Evolutionary conservation across 257 asterid species (phyloP).

Genomic region (Fraxinus anomala): DNA sequence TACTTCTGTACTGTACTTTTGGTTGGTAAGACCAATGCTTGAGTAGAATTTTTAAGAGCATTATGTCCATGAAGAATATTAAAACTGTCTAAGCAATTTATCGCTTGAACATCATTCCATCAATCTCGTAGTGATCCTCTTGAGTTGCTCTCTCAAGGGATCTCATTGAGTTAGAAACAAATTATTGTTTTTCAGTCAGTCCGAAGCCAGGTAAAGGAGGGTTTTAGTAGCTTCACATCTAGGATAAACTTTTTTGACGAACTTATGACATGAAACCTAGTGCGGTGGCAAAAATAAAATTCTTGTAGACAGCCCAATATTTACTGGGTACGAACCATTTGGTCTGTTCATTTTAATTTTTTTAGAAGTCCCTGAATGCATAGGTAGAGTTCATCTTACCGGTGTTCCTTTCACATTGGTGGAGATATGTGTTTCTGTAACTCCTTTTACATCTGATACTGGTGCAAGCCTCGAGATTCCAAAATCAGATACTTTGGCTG

Average conservation of each 20-base stretch:
- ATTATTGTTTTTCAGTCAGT: background rate
- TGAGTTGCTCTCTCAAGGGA: background rate
- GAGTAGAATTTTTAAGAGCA: background rate
- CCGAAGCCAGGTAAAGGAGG: background rate
- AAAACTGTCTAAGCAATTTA: background rate
- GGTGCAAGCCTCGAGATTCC: conserved; percentile 94
- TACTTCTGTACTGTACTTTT: too few species aligned
- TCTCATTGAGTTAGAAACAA: background rate
- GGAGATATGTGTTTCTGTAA: conserved; percentile 54
- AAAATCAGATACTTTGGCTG: conserved; percentile 88
- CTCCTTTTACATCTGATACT: conserved; percentile 55
- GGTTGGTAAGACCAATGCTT: background rate
- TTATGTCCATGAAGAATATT: background rate
- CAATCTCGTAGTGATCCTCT: background rate
- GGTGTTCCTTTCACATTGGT: conserved; percentile 92
- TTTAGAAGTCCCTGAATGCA: background rate
- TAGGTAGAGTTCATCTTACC: conserved; percentile 41
- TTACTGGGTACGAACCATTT: too few species aligned
- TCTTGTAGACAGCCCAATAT: background rate
- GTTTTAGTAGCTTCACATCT: background rate
- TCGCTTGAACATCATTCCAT: background rate
- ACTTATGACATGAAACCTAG: background rate
- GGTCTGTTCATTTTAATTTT: too few species aligned
- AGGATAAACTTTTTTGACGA: background rate
- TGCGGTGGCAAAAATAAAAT: background rate